phyloP scores from a whole-genome alignment of 2,329 filamentous ascomycete genomes.

The Ophiostoma montium region DNA sequence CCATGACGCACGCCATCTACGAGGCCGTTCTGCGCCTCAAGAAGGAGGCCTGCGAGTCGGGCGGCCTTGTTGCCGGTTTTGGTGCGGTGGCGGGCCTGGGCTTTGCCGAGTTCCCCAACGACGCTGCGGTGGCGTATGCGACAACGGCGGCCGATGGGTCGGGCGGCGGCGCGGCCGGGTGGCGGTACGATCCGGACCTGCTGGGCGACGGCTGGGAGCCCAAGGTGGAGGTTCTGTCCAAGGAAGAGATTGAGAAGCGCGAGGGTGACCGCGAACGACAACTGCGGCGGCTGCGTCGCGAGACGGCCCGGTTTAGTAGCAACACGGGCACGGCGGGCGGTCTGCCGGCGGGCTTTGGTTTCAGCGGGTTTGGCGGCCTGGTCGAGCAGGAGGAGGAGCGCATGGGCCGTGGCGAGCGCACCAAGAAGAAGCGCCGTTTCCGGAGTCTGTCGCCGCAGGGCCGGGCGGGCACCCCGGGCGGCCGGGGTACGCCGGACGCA shows the following conservation, averaged over 20 bases:
- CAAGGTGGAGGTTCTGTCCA: slow-evolving; percentile 66
- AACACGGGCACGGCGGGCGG: slow-evolving; percentile 68
- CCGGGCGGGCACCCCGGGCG: slow-evolving; percentile 52
- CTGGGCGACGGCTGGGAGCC: slow-evolving; percentile 76
- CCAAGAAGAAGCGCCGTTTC: slow-evolving; percentile 90
- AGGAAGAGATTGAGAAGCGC: slow-evolving; percentile 94
- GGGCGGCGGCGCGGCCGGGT: slow-evolving; percentile 49
- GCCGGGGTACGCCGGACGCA: slow-evolving; percentile 68
- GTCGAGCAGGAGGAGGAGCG: slow-evolving; percentile 56
- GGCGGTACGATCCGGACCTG: slow-evolving; percentile 89
- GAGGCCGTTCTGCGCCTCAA: slow-evolving; percentile 85
- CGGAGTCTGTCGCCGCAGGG: slow-evolving; percentile 71
- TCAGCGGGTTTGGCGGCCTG: slow-evolving; percentile 31
- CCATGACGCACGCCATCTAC: slow-evolving; percentile 92
- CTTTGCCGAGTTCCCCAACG: slow-evolving; percentile 67
- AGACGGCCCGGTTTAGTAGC: slow-evolving; percentile 85
- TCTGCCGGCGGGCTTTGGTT: slow-evolving; percentile 38
- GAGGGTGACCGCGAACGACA: slow-evolving; percentile 90
- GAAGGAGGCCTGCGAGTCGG: slow-evolving; percentile 91
- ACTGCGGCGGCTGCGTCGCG: slow-evolving; percentile 69
- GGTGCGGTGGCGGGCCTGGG: slow-evolving; percentile 22
- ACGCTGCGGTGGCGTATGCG: slow-evolving; percentile 44
- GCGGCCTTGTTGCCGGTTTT: slow-evolving; percentile 62
- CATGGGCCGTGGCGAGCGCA: slow-evolving; percentile 82
- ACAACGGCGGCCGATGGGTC: slow-evolving; percentile 13